A percentile compares a stretch with the other conserved stretches of the same genome.
phyloP scores from a whole-genome alignment of 768 basidiomycete genomes.

The Mycena metata region DNA sequence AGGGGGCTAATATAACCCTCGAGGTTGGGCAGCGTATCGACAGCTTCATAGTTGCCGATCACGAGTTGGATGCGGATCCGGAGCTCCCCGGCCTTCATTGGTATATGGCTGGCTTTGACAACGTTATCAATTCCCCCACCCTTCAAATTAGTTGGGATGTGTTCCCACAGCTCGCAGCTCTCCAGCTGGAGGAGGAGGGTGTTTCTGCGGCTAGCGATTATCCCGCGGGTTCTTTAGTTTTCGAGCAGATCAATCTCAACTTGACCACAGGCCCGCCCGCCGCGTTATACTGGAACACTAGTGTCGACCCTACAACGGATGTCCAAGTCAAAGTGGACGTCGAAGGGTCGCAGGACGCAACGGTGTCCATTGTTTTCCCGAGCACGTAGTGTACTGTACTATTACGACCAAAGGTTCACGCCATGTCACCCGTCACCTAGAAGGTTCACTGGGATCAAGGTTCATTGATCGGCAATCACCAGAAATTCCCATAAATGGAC shows the following conservation, averaged over 20 bases:
- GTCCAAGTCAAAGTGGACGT: conserved; percentile 23
- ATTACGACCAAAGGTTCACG: too few species aligned
- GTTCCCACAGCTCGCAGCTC: conserved; percentile 12
- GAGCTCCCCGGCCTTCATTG: conserved; percentile 13
- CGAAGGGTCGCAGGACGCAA: conserved; percentile 21
- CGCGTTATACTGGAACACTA: too few species aligned
- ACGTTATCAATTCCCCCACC: conserved; percentile 14
- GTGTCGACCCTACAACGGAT: too few species aligned
- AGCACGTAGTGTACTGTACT: conserved; percentile 12
- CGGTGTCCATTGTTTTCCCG: conserved; percentile 26
- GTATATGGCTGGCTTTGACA: conserved; percentile 16
- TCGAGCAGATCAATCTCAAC: too few species aligned
- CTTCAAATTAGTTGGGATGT: conserved; percentile 23
- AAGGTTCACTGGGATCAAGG: too few species aligned
- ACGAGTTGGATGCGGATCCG: conserved; percentile 16
- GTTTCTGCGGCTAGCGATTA: conserved; percentile 27
- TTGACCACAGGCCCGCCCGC: conserved; percentile 16
- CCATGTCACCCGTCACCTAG: too few species aligned
- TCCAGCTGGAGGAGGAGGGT: conserved; percentile 27
- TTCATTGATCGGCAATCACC: too few species aligned
- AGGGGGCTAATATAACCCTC: conserved; percentile 6
- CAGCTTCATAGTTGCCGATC: conserved; percentile 13
- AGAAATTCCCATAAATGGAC: conserved; percentile 1
- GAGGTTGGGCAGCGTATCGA: conserved; percentile 3
- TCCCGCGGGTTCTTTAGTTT: conserved; percentile 24